Evolutionary conservation across 306 rosid species (phyloP).

Genomic region (Cicer yamashitae): DNA sequence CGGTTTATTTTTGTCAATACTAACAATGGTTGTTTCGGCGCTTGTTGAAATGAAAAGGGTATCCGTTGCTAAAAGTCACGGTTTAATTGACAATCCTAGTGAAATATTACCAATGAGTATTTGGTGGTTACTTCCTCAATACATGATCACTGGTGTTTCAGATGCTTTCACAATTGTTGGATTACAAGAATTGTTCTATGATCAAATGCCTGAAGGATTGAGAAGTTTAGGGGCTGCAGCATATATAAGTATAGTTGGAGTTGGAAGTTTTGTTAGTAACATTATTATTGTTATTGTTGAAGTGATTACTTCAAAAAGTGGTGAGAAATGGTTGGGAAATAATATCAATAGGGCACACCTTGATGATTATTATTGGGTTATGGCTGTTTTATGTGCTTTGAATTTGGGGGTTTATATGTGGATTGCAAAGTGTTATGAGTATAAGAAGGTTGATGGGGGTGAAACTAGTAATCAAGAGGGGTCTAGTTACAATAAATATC

Average conservation of each 20-base stretch:
- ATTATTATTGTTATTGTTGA: constrained; percentile 53
- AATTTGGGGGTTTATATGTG: constrained; percentile 40
- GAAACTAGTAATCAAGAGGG: constrained; percentile 32
- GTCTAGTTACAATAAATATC: constrained; percentile 22
- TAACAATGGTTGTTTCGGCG: constrained; percentile 67
- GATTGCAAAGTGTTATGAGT: constrained; percentile 59
- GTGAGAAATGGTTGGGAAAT: constrained; percentile 63
- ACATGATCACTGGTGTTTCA: constrained; percentile 53
- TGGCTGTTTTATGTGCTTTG: constrained; percentile 65
- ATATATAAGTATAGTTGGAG: constrained; percentile 58
- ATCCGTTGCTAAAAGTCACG: constrained; percentile 45
- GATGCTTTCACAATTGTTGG: constrained; percentile 67
- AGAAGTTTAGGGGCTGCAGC: constrained; percentile 87
- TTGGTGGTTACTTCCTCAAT: constrained; percentile 94
- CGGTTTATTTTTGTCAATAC: constrained; percentile 65
- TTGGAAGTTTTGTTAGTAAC: constrained; percentile 64
- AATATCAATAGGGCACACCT: constrained; percentile 75
- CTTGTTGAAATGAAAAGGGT: constrained; percentile 66
- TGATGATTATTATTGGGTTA: constrained; percentile 65
- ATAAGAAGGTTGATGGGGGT: constrained; percentile 52
- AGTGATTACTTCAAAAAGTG: constrained; percentile 37
- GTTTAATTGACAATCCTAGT: constrained; percentile 56
- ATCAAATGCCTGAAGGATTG: constrained; percentile 66
- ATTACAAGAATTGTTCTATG: constrained; percentile 70
- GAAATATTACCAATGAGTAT: constrained; percentile 61